Evolutionary conservation across 1,284 basidiomycete genomes (phyloP), one percentile per base, ranked within the genome.

Genomic region (Flammula alnicola): DNA sequence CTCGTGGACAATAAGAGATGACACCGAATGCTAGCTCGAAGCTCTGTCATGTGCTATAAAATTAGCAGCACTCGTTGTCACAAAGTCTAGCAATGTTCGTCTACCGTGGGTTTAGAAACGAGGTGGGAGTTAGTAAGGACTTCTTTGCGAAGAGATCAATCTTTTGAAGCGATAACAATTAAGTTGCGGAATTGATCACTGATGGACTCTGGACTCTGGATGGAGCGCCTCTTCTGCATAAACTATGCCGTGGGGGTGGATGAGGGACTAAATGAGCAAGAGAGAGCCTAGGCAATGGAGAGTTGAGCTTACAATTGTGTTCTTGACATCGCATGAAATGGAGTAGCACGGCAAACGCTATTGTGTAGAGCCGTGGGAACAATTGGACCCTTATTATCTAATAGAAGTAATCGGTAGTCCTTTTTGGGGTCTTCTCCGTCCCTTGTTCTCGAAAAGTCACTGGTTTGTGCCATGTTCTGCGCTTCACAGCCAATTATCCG

Each of bases 381-480:
- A 30, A 23, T 17, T 37, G 41, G 33, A 37, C 31, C 33, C 38
- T 40, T 40, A 36, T 47, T 47, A 37, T 35, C 32, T 22, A 47
- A 55, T 54, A 39, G 36, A 37, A 47, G 46, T 37, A 33, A 35
- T 49, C 30, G 41, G 40, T 47, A 27, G 32, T 55, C 45, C 38
- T 39, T 52, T 39, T 44, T 25, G 14, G 43, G 36, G 44, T 5
- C 17, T 29, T 38, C n/a, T 30, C 30, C 38, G 22, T 26, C 19
- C 35, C 44, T 30, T 50, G 40, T 44, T 41, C 55, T 47, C 55
- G 54, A 56, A 52, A 50, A 30, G 55, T 14, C 41, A 25, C 10
- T 49, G 8, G 22, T 39, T 52, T 53, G 43, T 53, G 25, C 37
- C 27, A 14, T 32, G 12, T 17, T 41, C 42, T 41, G 14, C 11